Conservation (phyloP, 2,329 filamentous ascomycete species). For the Colletotrichum sp. region DNA sequence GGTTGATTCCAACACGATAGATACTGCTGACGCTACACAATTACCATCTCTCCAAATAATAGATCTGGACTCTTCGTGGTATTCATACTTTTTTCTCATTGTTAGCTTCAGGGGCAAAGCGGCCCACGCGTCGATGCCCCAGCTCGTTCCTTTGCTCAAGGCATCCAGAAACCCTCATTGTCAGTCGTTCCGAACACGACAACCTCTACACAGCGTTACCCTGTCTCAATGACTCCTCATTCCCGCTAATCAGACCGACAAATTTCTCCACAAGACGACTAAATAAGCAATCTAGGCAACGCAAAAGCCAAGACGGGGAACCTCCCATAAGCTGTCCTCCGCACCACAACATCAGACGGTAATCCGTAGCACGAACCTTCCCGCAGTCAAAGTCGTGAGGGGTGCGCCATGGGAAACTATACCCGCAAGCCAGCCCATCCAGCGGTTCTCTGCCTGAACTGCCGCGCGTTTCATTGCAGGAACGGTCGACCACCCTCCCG, state of each 20-base stretch:
- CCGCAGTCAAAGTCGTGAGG: not conserved
- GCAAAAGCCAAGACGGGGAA: not conserved
- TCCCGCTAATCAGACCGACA: not conserved
- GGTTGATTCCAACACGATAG: too few species aligned
- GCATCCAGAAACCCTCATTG: not conserved
- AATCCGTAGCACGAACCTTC: not conserved
- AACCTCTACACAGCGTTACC: not conserved
- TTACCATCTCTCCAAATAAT: accelerated
- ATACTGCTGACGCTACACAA: not conserved
- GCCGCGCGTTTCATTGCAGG: not conserved
- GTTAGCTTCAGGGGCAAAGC: not conserved
- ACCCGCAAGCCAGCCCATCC: not conserved
- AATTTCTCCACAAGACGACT: not conserved
- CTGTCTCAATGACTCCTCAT: not conserved
- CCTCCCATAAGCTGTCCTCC: not conserved
- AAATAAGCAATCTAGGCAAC: not conserved
- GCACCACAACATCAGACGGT: not conserved
- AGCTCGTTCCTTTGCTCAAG: not conserved
- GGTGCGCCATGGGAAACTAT: not conserved
- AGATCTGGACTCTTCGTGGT: not conserved
- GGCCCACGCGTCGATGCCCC: not conserved
- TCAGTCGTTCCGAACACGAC: not conserved
- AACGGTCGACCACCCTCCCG: not conserved
- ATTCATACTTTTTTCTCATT: not conserved
- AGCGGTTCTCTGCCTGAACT: not conserved